Conservation (phyloP, 139 green algal genomes). For the Haematococcus sp. region DNA sequence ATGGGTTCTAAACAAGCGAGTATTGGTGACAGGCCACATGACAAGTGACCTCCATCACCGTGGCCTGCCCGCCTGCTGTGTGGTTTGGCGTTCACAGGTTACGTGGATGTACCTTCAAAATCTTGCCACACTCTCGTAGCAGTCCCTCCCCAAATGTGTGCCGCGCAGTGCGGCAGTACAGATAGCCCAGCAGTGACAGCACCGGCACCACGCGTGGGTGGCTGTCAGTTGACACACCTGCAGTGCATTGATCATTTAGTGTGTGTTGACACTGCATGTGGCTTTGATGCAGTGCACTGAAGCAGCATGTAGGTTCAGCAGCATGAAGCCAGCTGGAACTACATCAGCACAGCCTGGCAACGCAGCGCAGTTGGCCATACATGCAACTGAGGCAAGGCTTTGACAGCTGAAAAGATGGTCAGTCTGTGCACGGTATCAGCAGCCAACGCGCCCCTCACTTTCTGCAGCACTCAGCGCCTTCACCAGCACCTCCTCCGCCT, state of each 20-base stretch:
- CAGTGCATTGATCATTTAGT: too few species aligned
- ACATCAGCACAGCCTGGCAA: background rate
- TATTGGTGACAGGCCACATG: conserved; percentile 22
- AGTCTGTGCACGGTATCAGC: too few species aligned
- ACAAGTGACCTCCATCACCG: too few species aligned
- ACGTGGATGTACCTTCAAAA: conserved; percentile 15
- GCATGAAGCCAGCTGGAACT: background rate
- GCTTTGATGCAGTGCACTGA: too few species aligned
- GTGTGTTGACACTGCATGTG: too few species aligned
- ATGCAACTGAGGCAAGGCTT: too few species aligned
- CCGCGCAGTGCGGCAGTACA: conserved; percentile 62
- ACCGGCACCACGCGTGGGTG: conserved; percentile 49
- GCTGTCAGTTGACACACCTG: conserved; percentile 43
- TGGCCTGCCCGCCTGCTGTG: too few species aligned
- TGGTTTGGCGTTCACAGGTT: background rate
- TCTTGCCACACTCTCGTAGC: conserved; percentile 51
- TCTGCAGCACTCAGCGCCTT: conserved; percentile 42
- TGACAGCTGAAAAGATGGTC: too few species aligned
- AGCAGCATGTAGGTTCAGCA: too few species aligned
- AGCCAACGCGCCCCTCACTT: conserved; percentile 12
- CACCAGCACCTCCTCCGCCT: conserved; percentile 55
- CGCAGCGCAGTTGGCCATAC: too few species aligned
- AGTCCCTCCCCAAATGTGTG: conserved; percentile 78
- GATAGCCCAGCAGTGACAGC: conserved; percentile 57
- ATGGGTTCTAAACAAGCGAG: background rate